Evolutionary conservation across 805 yeast species (phyloP).

Genomic region (Cyberlindnera euphorbiae): DNA sequence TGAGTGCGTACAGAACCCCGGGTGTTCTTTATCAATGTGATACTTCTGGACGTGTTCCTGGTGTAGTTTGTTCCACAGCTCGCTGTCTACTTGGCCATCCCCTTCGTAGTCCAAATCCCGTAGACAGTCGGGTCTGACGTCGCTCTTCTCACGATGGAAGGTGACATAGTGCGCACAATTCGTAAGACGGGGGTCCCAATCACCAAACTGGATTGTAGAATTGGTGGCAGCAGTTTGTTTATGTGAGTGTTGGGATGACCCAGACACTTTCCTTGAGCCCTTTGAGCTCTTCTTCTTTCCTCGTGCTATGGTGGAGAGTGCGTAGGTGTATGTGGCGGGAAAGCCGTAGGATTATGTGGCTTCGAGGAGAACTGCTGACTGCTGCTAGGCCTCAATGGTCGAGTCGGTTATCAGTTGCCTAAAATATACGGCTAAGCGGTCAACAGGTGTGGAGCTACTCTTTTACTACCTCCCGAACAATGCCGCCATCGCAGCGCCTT

Average conservation of each 20-base stretch:
- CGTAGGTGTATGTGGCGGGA: not conserved
- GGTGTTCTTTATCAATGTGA: conserved; percentile 10
- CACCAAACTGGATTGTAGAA: conserved; percentile 6
- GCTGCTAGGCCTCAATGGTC: no score
- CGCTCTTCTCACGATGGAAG: conserved; percentile 7
- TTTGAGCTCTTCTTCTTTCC: conserved; percentile 19
- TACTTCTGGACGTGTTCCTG: conserved; percentile 4
- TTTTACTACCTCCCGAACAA: no score
- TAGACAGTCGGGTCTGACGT: conserved; percentile 1
- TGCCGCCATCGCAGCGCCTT: no score
- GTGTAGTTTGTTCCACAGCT: conserved; percentile 3
- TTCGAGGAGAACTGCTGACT: no score
- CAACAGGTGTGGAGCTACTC: no score
- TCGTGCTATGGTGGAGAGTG: conserved; percentile 12
- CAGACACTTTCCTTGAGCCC: conserved; percentile 17
- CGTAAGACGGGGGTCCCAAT: conserved; percentile 13
- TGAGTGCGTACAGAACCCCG: conserved; percentile 13
- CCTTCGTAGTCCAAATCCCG: not conserved
- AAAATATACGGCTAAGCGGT: no score
- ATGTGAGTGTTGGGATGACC: not conserved
- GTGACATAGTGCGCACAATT: conserved; percentile 11
- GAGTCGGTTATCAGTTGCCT: no score
- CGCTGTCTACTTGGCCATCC: not conserved
- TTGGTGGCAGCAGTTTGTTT: conserved; percentile 5
- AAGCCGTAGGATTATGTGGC: no score